A percentile compares a stretch with the other conserved stretches of the same genome.
phyloP scores from a whole-genome alignment of 306 rosid genomes.

The Senna tora region DNA sequence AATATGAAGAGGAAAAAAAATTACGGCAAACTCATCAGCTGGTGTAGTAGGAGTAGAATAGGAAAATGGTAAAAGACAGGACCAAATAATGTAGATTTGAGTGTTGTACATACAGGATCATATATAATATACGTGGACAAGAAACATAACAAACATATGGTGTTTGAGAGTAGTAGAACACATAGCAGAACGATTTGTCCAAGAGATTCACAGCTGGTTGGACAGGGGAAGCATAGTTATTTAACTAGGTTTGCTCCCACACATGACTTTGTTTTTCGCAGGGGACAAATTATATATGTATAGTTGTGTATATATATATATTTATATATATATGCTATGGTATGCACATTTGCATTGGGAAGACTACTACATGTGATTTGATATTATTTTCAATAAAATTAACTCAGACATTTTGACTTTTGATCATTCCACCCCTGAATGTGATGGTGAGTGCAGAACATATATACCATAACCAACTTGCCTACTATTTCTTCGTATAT shows the following conservation, averaged over 20 bases:
- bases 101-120: background rate
- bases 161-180: constrained; percentile 9
- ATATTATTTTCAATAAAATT: background rate
- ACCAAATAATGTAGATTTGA: background rate
- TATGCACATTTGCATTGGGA: background rate
- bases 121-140: background rate
- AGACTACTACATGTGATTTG: constrained; percentile 9
- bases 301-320: too few relatives aligned
- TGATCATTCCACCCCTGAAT: background rate
- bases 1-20: background rate
- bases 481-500: background rate
- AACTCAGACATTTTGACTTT: constrained; percentile 16
- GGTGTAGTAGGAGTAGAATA: background rate
- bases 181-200: constrained; percentile 4
- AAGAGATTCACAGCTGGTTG: constrained; percentile 23
- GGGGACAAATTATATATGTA: constrained; percentile 13
- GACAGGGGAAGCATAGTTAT: constrained; percentile 5
- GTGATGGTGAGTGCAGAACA: background rate
- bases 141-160: background rate
- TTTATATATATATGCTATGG: too few relatives aligned
- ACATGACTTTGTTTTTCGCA: constrained; percentile 11
- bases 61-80: background rate
- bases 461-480: background rate
- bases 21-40: background rate
- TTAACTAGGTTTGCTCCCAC: constrained; percentile 2